Conservation (phyloP, 306 rosid genomes). For the Lotus japonicus region DNA sequence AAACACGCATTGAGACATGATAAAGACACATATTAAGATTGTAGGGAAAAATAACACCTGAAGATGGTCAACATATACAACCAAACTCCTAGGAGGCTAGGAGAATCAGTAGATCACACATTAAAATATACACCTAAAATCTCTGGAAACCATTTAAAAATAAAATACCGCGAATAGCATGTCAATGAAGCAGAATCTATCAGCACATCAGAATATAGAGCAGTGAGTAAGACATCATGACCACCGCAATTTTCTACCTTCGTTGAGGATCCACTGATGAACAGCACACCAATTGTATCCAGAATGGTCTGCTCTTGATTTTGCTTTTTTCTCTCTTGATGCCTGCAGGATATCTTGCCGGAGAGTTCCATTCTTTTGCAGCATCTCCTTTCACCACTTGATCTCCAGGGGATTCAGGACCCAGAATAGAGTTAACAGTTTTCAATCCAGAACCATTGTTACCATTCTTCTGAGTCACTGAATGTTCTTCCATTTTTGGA, state of each 20-base stretch:
- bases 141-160: slow-evolving; percentile 16
- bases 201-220: slow-evolving; percentile 2
- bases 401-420: slow-evolving; percentile 42
- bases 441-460: slow-evolving; percentile 29
- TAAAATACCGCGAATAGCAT: slow-evolving; percentile 9
- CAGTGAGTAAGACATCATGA: background rate
- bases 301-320: slow-evolving; percentile 65
- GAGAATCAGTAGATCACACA: slow-evolving; percentile 3
- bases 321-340: slow-evolving; percentile 70
- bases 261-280: slow-evolving; percentile 50
- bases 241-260: slow-evolving; percentile 13
- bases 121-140: slow-evolving; percentile 27
- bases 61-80: slow-evolving; percentile 33
- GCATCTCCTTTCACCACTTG: slow-evolving; percentile 33
- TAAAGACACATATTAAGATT: background rate
- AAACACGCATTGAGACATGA: too few species aligned
- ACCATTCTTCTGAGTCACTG: slow-evolving; percentile 26
- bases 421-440: slow-evolving; percentile 49
- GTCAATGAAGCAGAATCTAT: slow-evolving; percentile 16
- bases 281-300: slow-evolving; percentile 88
- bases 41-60: slow-evolving; percentile 8
- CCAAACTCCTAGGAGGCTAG: slow-evolving; percentile 8
- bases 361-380: slow-evolving; percentile 81
- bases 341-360: slow-evolving; percentile 67
- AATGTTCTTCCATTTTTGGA: slow-evolving; percentile 37